Base-by-base conservation (phyloP, 2,329 filamentous ascomycete species). In the Penicillium sp. region DNA sequence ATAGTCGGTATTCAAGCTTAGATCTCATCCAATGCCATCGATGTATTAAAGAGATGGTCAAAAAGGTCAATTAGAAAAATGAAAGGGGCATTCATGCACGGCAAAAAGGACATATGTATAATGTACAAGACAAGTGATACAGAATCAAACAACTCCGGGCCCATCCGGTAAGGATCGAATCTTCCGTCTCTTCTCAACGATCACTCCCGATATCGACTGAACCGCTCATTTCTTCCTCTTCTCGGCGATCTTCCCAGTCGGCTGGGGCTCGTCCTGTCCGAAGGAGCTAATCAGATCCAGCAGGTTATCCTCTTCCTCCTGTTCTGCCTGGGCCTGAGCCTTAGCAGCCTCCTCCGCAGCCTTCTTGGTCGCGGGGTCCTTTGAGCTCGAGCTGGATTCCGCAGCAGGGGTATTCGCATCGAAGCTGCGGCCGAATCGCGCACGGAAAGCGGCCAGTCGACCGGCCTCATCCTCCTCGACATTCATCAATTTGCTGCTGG, bases 401-500 rank as follows among this genome's bases (percentile, higher is more conserved):
- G 65, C 71, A 33, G 60, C 58, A 18, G 61, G 61, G 28, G 63
- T 63, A 51, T 68, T 74, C 22, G 83, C 78, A 75, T 99, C 94
- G 80, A 89, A 99, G 10, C 84, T 85, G 53, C 87, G 79, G 24
- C 94, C 94, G 77, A 92, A 99, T 51, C 88, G 82, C 55, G 81
- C 82, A 65, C 94, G 82, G 78, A 99, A 99, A 49, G 89, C 88
- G 46, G 87, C 88, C 66, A 99, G 76, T 68, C 88, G 84, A 16
- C 94, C 94, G 3, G 94, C 92, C 80, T 97, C 94, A 72, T 99
- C 94, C 57, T 95, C 85, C 76, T 99, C 94, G 51, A 96, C 81
- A 71, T 94, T 96, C 69, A 87, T 78, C 64, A 99, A 79, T 56
- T 88, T 87, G 74, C 85, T 85, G 61, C 88, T 86, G 53, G 80